phyloP scores from a whole-genome alignment of 2,329 filamentous ascomycete species.

The Setomelanomma holmii region DNA sequence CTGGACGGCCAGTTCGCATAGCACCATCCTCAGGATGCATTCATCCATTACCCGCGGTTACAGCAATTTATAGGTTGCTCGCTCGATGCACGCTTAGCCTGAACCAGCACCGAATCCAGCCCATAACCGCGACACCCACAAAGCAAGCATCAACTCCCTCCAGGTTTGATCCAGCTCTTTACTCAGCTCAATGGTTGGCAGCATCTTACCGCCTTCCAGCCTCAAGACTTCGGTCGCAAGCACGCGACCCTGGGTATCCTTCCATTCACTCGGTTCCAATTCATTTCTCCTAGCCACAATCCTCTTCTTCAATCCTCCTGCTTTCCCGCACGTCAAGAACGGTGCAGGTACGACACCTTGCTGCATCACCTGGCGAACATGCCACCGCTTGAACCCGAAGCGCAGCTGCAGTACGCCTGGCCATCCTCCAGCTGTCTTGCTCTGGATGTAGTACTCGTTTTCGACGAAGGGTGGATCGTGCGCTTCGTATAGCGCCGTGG shows the following conservation, averaged over 20 bases:
- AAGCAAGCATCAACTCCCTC: constrained; percentile 29
- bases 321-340: constrained; percentile 32
- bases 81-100: too few relatives aligned
- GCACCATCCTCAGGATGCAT: too few relatives aligned
- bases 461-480: constrained; percentile 29
- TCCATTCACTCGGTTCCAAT: constrained; percentile 27
- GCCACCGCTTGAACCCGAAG: constrained; percentile 25
- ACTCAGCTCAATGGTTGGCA: constrained; percentile 30
- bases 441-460: constrained; percentile 30
- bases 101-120: constrained; percentile 32
- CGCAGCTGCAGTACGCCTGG: constrained; percentile 28
- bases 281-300: constrained; percentile 19
- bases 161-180: constrained; percentile 29
- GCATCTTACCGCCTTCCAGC: constrained; percentile 22
- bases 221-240: constrained; percentile 30
- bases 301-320: constrained; percentile 13
- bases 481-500: constrained; percentile 30
- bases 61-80: too few relatives aligned
- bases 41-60: too few relatives aligned
- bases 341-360: constrained; percentile 16
- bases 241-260: constrained; percentile 25
- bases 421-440: constrained; percentile 18
- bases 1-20: not conserved
- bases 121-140: constrained; percentile 35
- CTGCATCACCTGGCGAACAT: constrained; percentile 21